Base-by-base conservation (phyloP, 2,329 filamentous ascomycete genomes). In the Coniochaeta prunicola region DNA sequence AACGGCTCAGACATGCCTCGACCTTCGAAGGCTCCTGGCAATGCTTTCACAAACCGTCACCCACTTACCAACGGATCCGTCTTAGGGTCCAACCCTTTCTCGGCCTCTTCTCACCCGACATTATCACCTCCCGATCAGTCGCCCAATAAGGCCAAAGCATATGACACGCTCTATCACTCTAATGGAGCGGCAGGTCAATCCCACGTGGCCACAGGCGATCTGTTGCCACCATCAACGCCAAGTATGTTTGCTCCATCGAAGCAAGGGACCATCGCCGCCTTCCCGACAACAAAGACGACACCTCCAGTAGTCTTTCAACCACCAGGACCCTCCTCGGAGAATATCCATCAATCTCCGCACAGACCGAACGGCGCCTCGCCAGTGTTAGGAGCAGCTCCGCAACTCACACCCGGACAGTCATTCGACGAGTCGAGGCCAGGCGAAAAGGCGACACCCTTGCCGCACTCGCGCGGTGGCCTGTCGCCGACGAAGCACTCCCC, bases 401-500 rank as follows among this genome's bases (percentile, higher is more conserved):
- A 73, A 34, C 66, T 74, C 38, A 71, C 66, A 42, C 65, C 65
- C 17, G 64, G 61, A 45, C 68, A 65, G 30, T 50, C 57, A 57
- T 31, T 64, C 64, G 56, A 50, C 45, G 45, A 50, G 10, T 60
- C 63, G 26, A 66, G 65, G 55, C 67, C 64, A 28, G 70, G 71
- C 48, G 63, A 70, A 50, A 61, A 62, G 24, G 71, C 74, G 2
- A 73, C 76, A 21, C 73, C 76, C 57, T 68, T 78, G 57, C 71
- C 74, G 59, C 76, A 79, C 28, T 69, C 73, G 3, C 73, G 73
- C 56, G 78, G 75, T 17, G 80, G 80, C 3, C 63, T 81, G 28
- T 83, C 80, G 13, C 80, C 80, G 1, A 77, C 73, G 30, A 83
- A 83, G 65, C 76, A 79, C 57, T 81, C 80, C 17, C 77, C 80